Conservation (phyloP, 441 rosid genomes). For the Eutrema salsugineum region DNA sequence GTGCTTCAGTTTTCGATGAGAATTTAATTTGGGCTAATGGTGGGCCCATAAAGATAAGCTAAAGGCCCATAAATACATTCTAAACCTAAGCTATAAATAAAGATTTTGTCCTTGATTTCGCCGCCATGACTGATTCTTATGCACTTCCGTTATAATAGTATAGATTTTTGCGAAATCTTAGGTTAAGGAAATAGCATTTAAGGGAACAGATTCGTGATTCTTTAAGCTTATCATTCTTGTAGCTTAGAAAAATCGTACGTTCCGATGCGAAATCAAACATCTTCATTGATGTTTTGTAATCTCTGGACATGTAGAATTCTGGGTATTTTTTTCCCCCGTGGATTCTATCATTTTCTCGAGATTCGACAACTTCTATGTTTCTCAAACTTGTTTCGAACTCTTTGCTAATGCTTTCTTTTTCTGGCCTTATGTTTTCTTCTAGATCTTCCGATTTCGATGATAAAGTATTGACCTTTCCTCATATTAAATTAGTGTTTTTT, state of each 20-base stretch:
- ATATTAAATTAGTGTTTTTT: background rate
- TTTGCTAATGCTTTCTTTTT: background rate
- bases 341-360: conserved; percentile 34
- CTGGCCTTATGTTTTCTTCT: background rate
- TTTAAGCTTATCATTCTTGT: conserved; percentile 12
- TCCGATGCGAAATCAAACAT: conserved; percentile 25
- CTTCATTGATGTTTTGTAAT: conserved; percentile 11
- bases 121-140: too few relatives aligned
- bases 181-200: conserved; percentile 14
- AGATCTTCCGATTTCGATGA: background rate
- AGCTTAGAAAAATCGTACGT: conserved; percentile 13
- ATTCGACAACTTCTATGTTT: conserved; percentile 11
- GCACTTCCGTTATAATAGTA: conserved; percentile 2
- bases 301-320: conserved; percentile 32
- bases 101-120: background rate
- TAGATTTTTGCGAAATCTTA: background rate
- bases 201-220: conserved; percentile 8
- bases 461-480: background rate
- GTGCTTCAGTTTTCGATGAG: background rate
- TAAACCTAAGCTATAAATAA: conserved; percentile 9
- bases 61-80: background rate
- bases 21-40: background rate
- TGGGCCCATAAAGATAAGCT: background rate
- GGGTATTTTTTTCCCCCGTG: background rate
- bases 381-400: background rate